Evolutionary conservation across 2,329 filamentous ascomycete species (phyloP).

Genomic region (Trichoderma sp.): DNA sequence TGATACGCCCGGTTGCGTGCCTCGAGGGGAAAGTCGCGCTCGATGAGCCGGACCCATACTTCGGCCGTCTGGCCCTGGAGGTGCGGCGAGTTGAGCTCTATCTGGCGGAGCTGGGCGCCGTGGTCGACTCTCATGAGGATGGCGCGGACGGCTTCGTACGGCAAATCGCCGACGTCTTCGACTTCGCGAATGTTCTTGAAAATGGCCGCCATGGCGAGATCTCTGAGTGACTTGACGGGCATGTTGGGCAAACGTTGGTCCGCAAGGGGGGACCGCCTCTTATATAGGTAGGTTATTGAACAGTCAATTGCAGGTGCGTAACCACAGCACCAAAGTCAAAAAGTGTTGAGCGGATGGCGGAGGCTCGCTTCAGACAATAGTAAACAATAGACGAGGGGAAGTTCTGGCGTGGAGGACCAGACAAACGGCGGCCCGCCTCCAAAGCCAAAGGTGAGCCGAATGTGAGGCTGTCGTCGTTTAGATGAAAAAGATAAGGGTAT

Average conservation of each 20-base stretch:
- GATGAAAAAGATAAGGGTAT: not conserved
- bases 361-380: not conserved
- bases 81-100: conserved; percentile 78
- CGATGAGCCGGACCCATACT: conserved; percentile 79
- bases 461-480: not conserved
- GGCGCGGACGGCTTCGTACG: conserved; percentile 62
- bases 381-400: not conserved
- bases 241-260: conserved; percentile 35
- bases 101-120: conserved; percentile 70
- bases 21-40: conserved; percentile 71
- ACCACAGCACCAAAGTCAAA: not conserved
- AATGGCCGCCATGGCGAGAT: conserved; percentile 54
- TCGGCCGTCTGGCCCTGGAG: conserved; percentile 69
- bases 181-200: conserved; percentile 60
- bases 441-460: not conserved
- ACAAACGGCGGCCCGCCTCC: too few species aligned
- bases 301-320: not conserved
- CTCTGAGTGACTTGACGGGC: conserved; percentile 53
- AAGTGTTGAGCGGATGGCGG: not conserved
- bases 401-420: not conserved
- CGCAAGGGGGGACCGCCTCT: not conserved
- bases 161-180: conserved; percentile 70
- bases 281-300: conserved; percentile 1
- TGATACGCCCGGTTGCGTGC: conserved; percentile 62
- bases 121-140: conserved; percentile 73